phyloP scores from a whole-genome alignment of 31 red algal species.

The Endocladia muricata region DNA sequence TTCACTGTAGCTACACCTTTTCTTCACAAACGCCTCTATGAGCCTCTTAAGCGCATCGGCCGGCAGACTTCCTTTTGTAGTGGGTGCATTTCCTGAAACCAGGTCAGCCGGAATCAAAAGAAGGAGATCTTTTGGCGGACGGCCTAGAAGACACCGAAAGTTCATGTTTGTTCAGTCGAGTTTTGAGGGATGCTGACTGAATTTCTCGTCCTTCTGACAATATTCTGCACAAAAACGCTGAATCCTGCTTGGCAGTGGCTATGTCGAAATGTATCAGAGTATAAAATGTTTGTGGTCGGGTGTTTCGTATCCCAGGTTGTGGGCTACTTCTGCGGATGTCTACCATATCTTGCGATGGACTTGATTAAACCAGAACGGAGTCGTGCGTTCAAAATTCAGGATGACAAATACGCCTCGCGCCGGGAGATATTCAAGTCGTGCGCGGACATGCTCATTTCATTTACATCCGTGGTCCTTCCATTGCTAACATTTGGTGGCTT shows the following conservation, averaged over 20 bases:
- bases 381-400: constrained; percentile 63
- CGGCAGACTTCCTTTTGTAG: too few relatives aligned
- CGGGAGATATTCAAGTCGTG: constrained; percentile 24
- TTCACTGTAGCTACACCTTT: too few relatives aligned
- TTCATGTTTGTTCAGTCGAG: too few relatives aligned
- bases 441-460: constrained; percentile 60
- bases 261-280: constrained; percentile 38
- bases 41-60: too few relatives aligned
- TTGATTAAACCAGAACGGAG: neutral
- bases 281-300: constrained; percentile 67
- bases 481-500: constrained; percentile 57
- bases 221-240: neutral
- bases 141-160: too few relatives aligned
- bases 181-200: constrained; percentile 86
- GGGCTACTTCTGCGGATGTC: constrained; percentile 80
- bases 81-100: too few relatives aligned
- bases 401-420: constrained; percentile 20
- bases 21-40: too few relatives aligned
- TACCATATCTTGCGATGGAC: constrained; percentile 81
- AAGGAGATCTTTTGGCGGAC: too few relatives aligned
- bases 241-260: constrained; percentile 45
- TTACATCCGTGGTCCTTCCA: constrained; percentile 65
- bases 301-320: constrained; percentile 68
- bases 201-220: constrained; percentile 14
- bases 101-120: too few relatives aligned